These are phyloP conservation scores for Chenopodium formosanum DNA, from an alignment of 148 eudicot genomes.

Conservation along the genomic window DNA sequence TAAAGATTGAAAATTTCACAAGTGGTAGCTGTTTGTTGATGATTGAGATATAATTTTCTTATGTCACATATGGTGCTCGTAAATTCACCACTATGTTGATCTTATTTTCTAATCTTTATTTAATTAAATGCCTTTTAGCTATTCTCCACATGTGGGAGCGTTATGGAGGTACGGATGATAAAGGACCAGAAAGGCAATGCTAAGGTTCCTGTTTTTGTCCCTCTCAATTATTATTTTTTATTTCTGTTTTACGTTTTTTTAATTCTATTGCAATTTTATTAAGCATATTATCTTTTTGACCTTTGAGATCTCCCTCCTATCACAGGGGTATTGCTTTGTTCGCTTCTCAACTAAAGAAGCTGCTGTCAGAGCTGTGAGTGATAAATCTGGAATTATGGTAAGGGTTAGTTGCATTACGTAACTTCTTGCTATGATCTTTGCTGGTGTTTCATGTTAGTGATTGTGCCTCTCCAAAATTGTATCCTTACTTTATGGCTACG, in stretches of 20 bases:
- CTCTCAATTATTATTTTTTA: neutral
- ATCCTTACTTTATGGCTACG: neutral
- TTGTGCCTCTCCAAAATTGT: neutral
- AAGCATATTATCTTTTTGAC: slow-evolving; percentile 8
- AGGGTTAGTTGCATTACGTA: neutral
- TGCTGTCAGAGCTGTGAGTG: slow-evolving; percentile 60
- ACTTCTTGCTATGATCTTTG: neutral
- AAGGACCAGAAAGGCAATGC: slow-evolving; percentile 53
- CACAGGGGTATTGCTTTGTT: slow-evolving; percentile 63
- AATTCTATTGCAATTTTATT: neutral
- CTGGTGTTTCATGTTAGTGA: neutral
- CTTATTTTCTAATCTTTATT: neutral
- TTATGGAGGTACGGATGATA: slow-evolving; percentile 52
- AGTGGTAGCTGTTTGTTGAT: no score
- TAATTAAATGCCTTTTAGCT: slow-evolving; percentile 31
- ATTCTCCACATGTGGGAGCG: slow-evolving; percentile 63
- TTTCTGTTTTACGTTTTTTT: neutral
- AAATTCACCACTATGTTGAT: neutral
- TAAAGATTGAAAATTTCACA: no score
- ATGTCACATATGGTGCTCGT: neutral
- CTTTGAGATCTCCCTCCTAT: neutral
- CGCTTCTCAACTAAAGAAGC: slow-evolving; percentile 57
- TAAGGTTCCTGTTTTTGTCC: slow-evolving; percentile 35
- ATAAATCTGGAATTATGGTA: slow-evolving; percentile 57
- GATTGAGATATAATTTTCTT: no score